These are phyloP conservation scores for Fusarium mexicanum DNA, from an alignment of 2,329 filamentous ascomycete species.

Conservation along the genomic window DNA sequence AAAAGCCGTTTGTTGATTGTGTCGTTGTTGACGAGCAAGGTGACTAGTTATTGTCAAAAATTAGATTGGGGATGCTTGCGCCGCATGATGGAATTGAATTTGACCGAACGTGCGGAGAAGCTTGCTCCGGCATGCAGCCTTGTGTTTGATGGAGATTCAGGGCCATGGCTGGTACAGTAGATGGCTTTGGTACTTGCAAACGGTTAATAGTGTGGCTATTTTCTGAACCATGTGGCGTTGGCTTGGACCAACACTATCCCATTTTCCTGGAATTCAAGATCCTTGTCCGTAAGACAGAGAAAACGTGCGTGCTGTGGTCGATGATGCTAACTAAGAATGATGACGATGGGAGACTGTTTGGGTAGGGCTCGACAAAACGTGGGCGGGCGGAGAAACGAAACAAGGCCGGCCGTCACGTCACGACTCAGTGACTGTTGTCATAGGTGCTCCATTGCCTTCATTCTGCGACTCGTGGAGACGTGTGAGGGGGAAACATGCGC, in stretches of 20 bases:
- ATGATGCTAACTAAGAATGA: constrained; percentile 14
- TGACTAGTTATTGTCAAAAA: constrained; percentile 12
- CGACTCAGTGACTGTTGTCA: constrained; percentile 25
- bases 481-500: constrained; percentile 18
- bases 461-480: constrained; percentile 20
- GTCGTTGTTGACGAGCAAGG: constrained; percentile 15
- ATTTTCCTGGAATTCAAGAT: constrained; percentile 17
- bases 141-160: constrained; percentile 36
- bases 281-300: constrained; percentile 26
- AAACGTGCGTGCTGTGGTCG: constrained; percentile 9
- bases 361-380: neutral
- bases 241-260: constrained; percentile 9
- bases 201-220: constrained; percentile 16
- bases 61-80: constrained; percentile 30
- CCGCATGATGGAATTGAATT: constrained; percentile 37
- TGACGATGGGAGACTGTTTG: constrained; percentile 4
- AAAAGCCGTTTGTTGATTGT: constrained; percentile 7
- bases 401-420: constrained; percentile 8
- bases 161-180: constrained; percentile 13
- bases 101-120: constrained; percentile 40
- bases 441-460: neutral
- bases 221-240: constrained; percentile 34
- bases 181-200: constrained; percentile 5
- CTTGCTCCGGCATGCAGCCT: constrained; percentile 34
- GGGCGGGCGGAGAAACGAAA: constrained; percentile 16